Evolutionary conservation across 202 grass and related monocot genomes (phyloP).

Genomic region (Zoysia matrella): DNA sequence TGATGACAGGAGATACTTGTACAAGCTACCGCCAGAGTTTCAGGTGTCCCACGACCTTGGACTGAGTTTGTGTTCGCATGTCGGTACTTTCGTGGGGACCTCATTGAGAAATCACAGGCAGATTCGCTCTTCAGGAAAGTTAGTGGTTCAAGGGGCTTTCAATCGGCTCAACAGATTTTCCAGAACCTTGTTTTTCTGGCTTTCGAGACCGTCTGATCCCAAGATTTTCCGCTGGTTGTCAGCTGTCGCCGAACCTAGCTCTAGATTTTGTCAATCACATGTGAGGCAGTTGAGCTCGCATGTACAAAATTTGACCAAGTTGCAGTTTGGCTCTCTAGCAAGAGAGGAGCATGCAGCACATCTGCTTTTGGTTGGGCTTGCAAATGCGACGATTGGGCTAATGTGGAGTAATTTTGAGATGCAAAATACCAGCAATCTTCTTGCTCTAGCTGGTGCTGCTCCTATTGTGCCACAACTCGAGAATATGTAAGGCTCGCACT

Average conservation of each 20-base stretch:
- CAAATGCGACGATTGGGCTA: slow-evolving; percentile 56
- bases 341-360: slow-evolving; percentile 61
- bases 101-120: slow-evolving; percentile 58
- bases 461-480: slow-evolving; percentile 62
- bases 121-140: slow-evolving; percentile 66
- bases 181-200: slow-evolving; percentile 66
- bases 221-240: slow-evolving; percentile 54
- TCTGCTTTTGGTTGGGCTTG: slow-evolving; percentile 61
- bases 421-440: slow-evolving; percentile 56
- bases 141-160: slow-evolving; percentile 66
- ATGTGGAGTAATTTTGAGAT: slow-evolving; percentile 64
- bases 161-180: slow-evolving; percentile 71
- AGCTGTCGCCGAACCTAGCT: slow-evolving; percentile 22
- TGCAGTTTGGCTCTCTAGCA: slow-evolving; percentile 54
- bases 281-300: slow-evolving; percentile 51
- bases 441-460: slow-evolving; percentile 70
- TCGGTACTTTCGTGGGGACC: slow-evolving; percentile 60
- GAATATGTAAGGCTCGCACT: slow-evolving; percentile 63
- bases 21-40: slow-evolving; percentile 65
- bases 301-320: slow-evolving; percentile 61
- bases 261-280: slow-evolving; percentile 49
- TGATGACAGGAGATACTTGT: slow-evolving; percentile 48
- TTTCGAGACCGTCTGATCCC: slow-evolving; percentile 60
- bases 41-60: slow-evolving; percentile 68
- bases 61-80: slow-evolving; percentile 60